phyloP scores from a whole-genome alignment of 164 flowering plant genomes.

The Cinnamomum chago region DNA sequence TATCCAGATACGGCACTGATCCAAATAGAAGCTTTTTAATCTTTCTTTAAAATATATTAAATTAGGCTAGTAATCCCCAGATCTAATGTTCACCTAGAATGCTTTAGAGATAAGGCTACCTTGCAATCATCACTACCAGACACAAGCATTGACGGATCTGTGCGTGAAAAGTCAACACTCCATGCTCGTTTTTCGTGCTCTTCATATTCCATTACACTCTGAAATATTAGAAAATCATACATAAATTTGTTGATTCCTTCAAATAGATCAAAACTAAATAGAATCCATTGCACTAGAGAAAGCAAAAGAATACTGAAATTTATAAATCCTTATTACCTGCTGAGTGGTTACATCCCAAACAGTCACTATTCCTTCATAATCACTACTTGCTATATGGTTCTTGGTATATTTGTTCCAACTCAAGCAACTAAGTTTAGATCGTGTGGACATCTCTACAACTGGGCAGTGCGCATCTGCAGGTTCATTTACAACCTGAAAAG shows the following conservation, averaged over 20 bases:
- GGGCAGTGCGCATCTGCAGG: slow-evolving; percentile 81
- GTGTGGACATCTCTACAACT: slow-evolving; percentile 85
- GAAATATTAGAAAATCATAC: slow-evolving; percentile 5
- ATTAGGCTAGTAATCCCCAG: not conserved
- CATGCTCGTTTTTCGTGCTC: slow-evolving; percentile 99
- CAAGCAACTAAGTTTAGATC: slow-evolving; percentile 93
- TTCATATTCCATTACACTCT: slow-evolving; percentile 98
- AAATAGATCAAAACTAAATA: not conserved
- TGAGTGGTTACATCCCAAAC: slow-evolving; percentile 94
- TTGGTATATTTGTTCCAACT: slow-evolving; percentile 91
- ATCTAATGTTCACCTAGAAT: not conserved
- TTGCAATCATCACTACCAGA: slow-evolving; percentile 99
- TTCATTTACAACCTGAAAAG: slow-evolving; percentile 78
- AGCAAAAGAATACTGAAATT: not conserved
- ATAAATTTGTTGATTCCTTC: not conserved
- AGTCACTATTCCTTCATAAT: slow-evolving; percentile 96
- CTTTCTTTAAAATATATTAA: not conserved
- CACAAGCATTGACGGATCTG: slow-evolving; percentile 89
- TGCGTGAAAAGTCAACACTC: slow-evolving; percentile 97
- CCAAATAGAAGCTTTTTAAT: not conserved
- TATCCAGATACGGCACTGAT: not conserved
- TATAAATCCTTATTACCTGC: slow-evolving; percentile 47
- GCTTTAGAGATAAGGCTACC: slow-evolving; percentile 33
- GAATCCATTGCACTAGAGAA: not conserved
- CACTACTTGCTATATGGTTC: slow-evolving; percentile 87